A percentile compares a stretch with the other conserved stretches of the same genome.
Conservation (phyloP, 139 green algal genomes). For the Ettlia oleoabundans region DNA sequence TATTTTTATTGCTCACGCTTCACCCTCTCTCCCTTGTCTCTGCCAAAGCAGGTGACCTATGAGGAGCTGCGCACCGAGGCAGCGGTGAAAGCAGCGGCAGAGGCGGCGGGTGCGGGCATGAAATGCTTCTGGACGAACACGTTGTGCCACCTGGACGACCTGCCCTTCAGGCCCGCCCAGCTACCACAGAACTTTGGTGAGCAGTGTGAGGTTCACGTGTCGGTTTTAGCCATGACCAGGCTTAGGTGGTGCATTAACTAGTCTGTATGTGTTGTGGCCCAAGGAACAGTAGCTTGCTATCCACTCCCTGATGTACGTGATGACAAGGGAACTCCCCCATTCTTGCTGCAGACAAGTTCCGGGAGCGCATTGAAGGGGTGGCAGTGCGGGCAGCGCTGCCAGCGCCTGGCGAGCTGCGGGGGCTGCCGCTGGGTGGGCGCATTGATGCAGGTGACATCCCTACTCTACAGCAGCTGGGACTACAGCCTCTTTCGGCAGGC, state of each 20-base stretch:
- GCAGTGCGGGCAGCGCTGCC: constrained; percentile 39
- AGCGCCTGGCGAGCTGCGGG: constrained; percentile 50
- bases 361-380: constrained; percentile 33
- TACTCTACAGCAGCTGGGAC: constrained; percentile 67
- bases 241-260: no score
- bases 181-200: constrained; percentile 59
- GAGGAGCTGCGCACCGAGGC: constrained; percentile 72
- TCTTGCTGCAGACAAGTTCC: constrained; percentile 51
- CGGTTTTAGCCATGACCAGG: no score
- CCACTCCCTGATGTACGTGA: no score
- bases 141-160: constrained; percentile 73
- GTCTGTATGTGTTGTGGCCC: no score
- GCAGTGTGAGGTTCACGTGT: no score
- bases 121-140: constrained; percentile 68
- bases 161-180: constrained; percentile 70
- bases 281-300: no score
- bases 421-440: constrained; percentile 45
- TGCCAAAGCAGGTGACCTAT: constrained; percentile 64
- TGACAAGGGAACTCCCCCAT: no score
- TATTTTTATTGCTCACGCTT: not conserved
- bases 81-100: constrained; percentile 55
- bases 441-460: constrained; percentile 65
- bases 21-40: no score
- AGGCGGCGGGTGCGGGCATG: constrained; percentile 56
- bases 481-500: constrained; percentile 37